Evolutionary conservation across 352 stramenopile genomes (phyloP), one percentile per base, ranked within the genome.

Genomic region (Blastocystis sp.): DNA sequence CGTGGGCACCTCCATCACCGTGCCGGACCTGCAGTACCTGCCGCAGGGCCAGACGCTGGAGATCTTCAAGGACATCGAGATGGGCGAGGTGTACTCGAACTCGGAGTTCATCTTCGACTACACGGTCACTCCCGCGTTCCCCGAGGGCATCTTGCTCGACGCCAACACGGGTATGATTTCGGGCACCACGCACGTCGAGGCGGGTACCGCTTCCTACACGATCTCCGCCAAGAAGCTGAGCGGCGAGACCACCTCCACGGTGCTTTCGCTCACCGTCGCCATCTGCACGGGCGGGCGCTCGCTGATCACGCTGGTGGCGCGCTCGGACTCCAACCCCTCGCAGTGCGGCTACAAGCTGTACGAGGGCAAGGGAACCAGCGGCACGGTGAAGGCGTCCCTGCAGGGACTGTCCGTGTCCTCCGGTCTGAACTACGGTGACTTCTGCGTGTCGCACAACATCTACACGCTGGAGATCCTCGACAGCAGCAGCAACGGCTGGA

Each of bases 341-440:
- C 66, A 67, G 60, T 24, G 26, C 39, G 67, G 51, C 74, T 85
- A 85, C 41, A 85, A 85, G 74, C 51, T 85, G 24, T 63, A 66
- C 37, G 41, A 62, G 31, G 74, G 74, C 19, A 62, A 63, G 41
- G 41, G 60, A 16, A 21, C 26, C n/a, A 26, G 16, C 19, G 74
- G 74, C 0, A 31, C 33, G 16, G 35, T 51, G 26, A 26, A 35
- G 13, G 24, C 0, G 16, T 80, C 69, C 6, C 2, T 80, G 1
- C 0, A 26, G 9, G 29, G 1, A 16, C 39, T 80, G 3, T 45
- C 69, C 21, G 35, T 80, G 2, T 16, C 31, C 55, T 41, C 31
- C 39, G 62, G 37, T 62, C 55, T 80, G 39, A 62, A 80, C 31
- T 12, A 80, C 55, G 69, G 45, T n/a, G 67, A 78, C 41, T 78